A percentile compares a stretch with the other conserved stretches of the same genome.
phyloP scores from a whole-genome alignment of 352 stramenopile genomes.

The Pythium vanterpoolii region DNA sequence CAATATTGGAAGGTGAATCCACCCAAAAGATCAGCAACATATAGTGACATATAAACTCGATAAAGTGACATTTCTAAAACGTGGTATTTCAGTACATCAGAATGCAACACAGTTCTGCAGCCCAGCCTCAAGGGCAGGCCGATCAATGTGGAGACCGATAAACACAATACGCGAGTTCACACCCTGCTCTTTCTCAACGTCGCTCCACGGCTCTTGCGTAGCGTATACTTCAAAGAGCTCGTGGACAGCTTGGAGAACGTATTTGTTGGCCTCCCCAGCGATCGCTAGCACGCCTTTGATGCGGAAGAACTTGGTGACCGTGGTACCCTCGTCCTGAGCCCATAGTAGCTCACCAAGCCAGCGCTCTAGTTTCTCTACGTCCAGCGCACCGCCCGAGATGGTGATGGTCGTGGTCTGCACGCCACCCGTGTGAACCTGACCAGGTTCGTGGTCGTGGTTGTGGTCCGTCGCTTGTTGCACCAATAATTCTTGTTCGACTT shows the following conservation, averaged over 20 bases:
- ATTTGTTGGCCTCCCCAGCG: conserved; percentile 50
- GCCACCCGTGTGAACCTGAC: conserved; percentile 44
- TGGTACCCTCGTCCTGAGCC: conserved; percentile 39
- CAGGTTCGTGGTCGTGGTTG: conserved; percentile 2
- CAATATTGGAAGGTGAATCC: conserved; percentile 8
- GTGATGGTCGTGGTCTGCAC: conserved; percentile 71
- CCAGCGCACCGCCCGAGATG: conserved; percentile 35
- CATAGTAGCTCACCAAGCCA: conserved; percentile 71
- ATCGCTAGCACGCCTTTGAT: conserved; percentile 73
- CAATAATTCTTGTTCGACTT: conserved; percentile 48
- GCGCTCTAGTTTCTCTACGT: conserved; percentile 57
- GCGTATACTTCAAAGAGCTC: conserved; percentile 78
- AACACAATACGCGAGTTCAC: conserved; percentile 58
- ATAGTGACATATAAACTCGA: conserved; percentile 24
- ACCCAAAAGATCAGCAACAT: conserved; percentile 10
- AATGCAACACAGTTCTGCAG: conserved; percentile 33
- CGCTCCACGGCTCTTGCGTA: conserved; percentile 51
- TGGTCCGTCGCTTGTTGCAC: neutral
- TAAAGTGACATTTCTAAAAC: neutral
- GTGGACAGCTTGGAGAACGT: conserved; percentile 79
- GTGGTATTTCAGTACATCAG: conserved; percentile 14
- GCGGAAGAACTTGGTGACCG: conserved; percentile 52
- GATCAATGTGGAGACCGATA: conserved; percentile 59
- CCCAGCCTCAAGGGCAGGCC: conserved; percentile 31
- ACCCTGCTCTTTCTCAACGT: conserved; percentile 11